Evolutionary conservation across 805 yeast species (phyloP).

Genomic region (Kodamaea sagamina): DNA sequence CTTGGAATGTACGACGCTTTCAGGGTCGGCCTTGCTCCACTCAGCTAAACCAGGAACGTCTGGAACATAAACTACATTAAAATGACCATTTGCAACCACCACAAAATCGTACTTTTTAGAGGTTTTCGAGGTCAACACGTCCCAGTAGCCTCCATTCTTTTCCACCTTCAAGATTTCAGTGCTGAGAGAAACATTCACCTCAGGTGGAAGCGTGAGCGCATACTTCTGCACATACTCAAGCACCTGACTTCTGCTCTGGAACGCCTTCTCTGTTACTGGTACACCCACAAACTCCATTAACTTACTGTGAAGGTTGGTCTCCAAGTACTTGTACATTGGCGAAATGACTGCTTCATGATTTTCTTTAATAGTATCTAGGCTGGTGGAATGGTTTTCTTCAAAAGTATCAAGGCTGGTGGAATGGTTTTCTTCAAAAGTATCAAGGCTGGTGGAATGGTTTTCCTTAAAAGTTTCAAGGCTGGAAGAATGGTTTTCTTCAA

Average conservation of each 20-base stretch:
- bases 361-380: slow-evolving; percentile 1
- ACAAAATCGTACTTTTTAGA: slow-evolving; percentile 22
- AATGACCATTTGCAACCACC: slow-evolving; percentile 29
- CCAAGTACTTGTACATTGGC: slow-evolving; percentile 28
- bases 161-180: slow-evolving; percentile 17
- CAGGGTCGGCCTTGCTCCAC: slow-evolving; percentile 22
- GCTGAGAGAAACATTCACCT: slow-evolving; percentile 13
- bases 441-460: too few relatives aligned
- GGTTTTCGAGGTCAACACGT: background rate
- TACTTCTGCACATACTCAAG: slow-evolving; percentile 21
- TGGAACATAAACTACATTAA: slow-evolving; percentile 26
- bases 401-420: background rate
- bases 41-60: slow-evolving; percentile 21
- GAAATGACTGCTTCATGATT: slow-evolving; percentile 16
- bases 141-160: slow-evolving; percentile 16
- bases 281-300: slow-evolving; percentile 47
- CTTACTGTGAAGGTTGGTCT: slow-evolving; percentile 46
- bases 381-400: background rate
- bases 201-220: slow-evolving; percentile 17
- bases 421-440: background rate
- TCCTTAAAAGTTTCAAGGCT: too few relatives aligned
- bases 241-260: slow-evolving; percentile 21
- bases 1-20: slow-evolving; percentile 23
- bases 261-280: slow-evolving; percentile 21
- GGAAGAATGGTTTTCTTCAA: too few relatives aligned